Evolutionary conservation across 345 rosid genomes (phyloP), one percentile per base, ranked within the genome.

Genomic region (Raphanus sativus): DNA sequence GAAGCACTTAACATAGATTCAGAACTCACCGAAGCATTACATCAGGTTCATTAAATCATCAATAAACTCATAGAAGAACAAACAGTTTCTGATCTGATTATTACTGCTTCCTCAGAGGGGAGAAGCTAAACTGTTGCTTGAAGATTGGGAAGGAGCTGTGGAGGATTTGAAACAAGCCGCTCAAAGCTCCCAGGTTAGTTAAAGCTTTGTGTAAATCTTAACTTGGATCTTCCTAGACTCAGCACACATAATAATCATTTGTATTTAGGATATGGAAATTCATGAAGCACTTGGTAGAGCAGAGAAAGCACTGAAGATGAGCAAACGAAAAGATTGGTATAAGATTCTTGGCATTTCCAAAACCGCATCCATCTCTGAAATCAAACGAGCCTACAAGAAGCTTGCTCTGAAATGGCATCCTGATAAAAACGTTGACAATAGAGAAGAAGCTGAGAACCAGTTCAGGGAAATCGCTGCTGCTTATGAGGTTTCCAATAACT

Each of bases 111-210:
- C 60, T 48, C 76, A 95, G 99, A 88, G 97, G 71, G 99, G 97
- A 71, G 96, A 96, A 86, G 98, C 99, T 78, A 93, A 91, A 88
- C 86, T 93, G 67, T 82, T 96, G 81, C 82, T 82, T 2, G 99
- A 96, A 85, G 98, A 96, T 72, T 96, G 94, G 94, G 98, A 93
- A 88, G 99, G 99, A 78, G 99, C 99, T 33, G 92, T 96, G 64
- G 90, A 86, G 50, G 99, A 96, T 84, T 77, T 93, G 45, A 91
- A 91, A 75, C 76, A 89, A 29, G 99, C 97, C 8, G 96, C 98
- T 78, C 89, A 93, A 80, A 76, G 71, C 67, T 91, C 98, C 63
- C 97, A 93, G 97, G 98, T 95, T 50, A 89, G 64, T 42, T 62
- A 62, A 68, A 79, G 24, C 32, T 62, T 29, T 25, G 62, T 25